Percentiles rank a stretch among this genome's conserved stretches.
Conservation (phyloP, 306 rosid species). For the Cicer cuneatum region DNA sequence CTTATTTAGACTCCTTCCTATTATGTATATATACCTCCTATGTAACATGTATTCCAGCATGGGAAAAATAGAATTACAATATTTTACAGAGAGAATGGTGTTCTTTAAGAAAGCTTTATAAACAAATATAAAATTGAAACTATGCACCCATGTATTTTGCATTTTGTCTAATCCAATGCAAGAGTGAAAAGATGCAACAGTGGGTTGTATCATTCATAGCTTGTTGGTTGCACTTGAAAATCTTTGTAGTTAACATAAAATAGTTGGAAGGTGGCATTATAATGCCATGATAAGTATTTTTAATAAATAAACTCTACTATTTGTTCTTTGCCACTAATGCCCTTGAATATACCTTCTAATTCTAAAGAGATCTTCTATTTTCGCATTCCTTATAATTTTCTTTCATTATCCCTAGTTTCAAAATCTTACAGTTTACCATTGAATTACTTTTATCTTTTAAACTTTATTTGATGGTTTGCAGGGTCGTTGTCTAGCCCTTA, state of each 20-base stretch:
- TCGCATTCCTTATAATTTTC: constrained; percentile 35
- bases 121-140: constrained; percentile 9
- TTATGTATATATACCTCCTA: too few relatives aligned
- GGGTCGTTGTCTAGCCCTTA: constrained; percentile 88
- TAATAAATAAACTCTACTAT: constrained; percentile 2
- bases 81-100: background rate
- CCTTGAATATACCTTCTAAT: constrained; percentile 13
- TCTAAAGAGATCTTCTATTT: constrained; percentile 19
- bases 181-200: constrained; percentile 11
- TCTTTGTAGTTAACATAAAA: constrained; percentile 23
- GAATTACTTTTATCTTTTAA: constrained; percentile 21
- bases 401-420: constrained; percentile 2
- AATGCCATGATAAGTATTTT: constrained; percentile 21
- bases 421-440: constrained; percentile 12
- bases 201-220: constrained; percentile 33
- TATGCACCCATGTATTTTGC: constrained; percentile 13
- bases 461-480: constrained; percentile 45
- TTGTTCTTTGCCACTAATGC: constrained; percentile 27
- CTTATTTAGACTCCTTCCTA: too few relatives aligned
- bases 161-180: constrained; percentile 20
- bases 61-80: too few relatives aligned
- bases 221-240: constrained; percentile 31
- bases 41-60: too few relatives aligned
- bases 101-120: constrained; percentile 9
- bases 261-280: constrained; percentile 21